Percentiles rank a stretch among this genome's conserved stretches.
Conservation (phyloP, 805 yeast species). For the Metschnikowia aberdeeniae region DNA sequence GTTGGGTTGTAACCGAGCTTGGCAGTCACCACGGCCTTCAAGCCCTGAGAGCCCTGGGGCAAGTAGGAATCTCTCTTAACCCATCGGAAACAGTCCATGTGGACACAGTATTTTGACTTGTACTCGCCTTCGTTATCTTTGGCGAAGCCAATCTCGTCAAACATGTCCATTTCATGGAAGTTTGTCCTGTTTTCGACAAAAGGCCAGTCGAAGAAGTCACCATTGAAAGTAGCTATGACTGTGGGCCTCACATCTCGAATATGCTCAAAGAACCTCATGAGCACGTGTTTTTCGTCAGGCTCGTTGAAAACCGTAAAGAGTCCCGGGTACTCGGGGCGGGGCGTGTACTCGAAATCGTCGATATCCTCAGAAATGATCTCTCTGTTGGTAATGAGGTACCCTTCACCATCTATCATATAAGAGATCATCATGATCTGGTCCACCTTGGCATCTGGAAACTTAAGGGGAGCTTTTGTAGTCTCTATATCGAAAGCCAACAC, state of each 20-base stretch:
- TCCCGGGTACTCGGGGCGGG: constrained; percentile 94
- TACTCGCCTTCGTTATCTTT: constrained; percentile 88
- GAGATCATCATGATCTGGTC: constrained; percentile 99
- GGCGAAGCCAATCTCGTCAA: constrained; percentile 89
- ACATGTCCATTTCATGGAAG: constrained; percentile 82
- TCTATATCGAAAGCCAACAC: constrained; percentile 96
- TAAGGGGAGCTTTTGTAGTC: constrained; percentile 93
- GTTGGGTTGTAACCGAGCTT: constrained; percentile 95
- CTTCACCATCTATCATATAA: constrained; percentile 98
- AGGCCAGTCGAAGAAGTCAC: constrained; percentile 99
- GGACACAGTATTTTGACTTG: constrained; percentile 87
- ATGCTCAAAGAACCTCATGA: constrained; percentile 83
- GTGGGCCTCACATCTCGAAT: constrained; percentile 86
- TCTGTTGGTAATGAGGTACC: constrained; percentile 87
- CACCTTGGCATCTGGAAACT: constrained; percentile 86
- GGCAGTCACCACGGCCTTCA: constrained; percentile 94
- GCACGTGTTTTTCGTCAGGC: constrained; percentile 69
- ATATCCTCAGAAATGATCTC: constrained; percentile 93
- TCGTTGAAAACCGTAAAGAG: constrained; percentile 87
- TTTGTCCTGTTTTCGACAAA: constrained; percentile 87
- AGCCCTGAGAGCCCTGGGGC: constrained; percentile 98
- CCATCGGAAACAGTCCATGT: constrained; percentile 98
- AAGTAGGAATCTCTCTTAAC: constrained; percentile 95
- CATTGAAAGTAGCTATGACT: constrained; percentile 96
- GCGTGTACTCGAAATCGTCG: constrained; percentile 96